These are phyloP conservation scores for Myxozyma monticola DNA, from an alignment of 805 yeast genomes.

Conservation along the genomic window DNA sequence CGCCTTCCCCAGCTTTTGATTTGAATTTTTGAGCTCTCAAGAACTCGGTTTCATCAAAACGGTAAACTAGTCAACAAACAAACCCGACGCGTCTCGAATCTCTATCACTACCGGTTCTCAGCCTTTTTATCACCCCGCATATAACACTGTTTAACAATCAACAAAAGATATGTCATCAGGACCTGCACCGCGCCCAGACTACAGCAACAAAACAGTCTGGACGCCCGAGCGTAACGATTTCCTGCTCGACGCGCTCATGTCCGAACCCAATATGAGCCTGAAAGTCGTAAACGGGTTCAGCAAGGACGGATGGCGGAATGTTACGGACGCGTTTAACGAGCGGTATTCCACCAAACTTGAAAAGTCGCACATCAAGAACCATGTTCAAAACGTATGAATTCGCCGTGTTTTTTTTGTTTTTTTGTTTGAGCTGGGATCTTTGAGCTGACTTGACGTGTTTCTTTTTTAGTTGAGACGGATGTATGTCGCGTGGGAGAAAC, in stretches of 20 bases:
- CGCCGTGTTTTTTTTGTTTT: background rate
- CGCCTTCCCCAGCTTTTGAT: too few relatives aligned
- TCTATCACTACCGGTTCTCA: too few relatives aligned
- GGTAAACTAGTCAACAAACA: too few relatives aligned
- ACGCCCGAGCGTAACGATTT: constrained; percentile 15
- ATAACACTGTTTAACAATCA: too few relatives aligned
- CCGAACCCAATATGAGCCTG: constrained; percentile 6
- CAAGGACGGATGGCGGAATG: constrained; percentile 23
- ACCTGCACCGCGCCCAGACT: constrained; percentile 14
- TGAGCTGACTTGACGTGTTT: background rate
- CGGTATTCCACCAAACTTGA: constrained; percentile 17
- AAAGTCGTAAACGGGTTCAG: constrained; percentile 18
- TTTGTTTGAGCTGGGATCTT: background rate
- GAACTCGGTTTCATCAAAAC: too few relatives aligned
- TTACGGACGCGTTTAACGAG: constrained; percentile 16
- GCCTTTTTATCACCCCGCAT: too few relatives aligned
- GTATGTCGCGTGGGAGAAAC: constrained; percentile 22
- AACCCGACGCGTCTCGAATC: too few relatives aligned
- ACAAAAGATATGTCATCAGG: background rate
- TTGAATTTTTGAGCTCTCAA: too few relatives aligned
- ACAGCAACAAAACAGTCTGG: constrained; percentile 25
- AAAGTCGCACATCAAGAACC: constrained; percentile 25
- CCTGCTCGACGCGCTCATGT: constrained; percentile 11
- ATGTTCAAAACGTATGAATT: constrained; percentile 21
- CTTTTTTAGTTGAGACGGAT: constrained; percentile 10